A percentile compares a stretch with the other conserved stretches of the same genome.
phyloP scores from a whole-genome alignment of 768 basidiomycete genomes.

The Tubosaeta sp. region DNA sequence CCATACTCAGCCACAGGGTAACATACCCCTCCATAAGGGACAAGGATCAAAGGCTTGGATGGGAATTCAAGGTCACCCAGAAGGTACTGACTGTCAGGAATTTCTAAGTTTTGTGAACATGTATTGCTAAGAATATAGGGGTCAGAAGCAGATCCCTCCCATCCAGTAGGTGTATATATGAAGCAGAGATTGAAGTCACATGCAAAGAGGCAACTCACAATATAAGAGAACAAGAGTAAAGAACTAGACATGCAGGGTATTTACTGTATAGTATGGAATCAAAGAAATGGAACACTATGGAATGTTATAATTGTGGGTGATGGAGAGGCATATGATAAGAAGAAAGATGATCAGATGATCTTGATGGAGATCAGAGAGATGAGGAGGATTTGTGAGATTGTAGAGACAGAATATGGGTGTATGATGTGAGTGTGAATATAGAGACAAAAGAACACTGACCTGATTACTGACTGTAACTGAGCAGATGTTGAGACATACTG shows the following conservation, averaged over 20 bases:
- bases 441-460: too few species aligned
- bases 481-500: neutral
- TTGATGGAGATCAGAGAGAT: neutral
- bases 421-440: neutral
- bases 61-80: neutral
- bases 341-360: neutral
- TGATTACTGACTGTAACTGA: too few species aligned
- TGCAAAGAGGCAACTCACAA: neutral
- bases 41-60: constrained; percentile 18
- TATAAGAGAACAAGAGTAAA: too few species aligned
- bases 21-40: constrained; percentile 34
- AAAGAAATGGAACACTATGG: too few species aligned
- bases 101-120: neutral
- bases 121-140: neutral
- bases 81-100: neutral
- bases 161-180: neutral
- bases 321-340: neutral
- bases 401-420: neutral
- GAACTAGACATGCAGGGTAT: too few species aligned
- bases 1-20: constrained; percentile 38
- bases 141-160: neutral
- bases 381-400: neutral
- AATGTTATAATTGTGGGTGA: too few species aligned
- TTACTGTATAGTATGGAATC: too few species aligned
- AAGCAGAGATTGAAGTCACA: neutral